A percentile compares a stretch with the other conserved stretches of the same genome.
Evolutionary conservation across 306 rosid species (phyloP).

Genomic region (Myrica gale): DNA sequence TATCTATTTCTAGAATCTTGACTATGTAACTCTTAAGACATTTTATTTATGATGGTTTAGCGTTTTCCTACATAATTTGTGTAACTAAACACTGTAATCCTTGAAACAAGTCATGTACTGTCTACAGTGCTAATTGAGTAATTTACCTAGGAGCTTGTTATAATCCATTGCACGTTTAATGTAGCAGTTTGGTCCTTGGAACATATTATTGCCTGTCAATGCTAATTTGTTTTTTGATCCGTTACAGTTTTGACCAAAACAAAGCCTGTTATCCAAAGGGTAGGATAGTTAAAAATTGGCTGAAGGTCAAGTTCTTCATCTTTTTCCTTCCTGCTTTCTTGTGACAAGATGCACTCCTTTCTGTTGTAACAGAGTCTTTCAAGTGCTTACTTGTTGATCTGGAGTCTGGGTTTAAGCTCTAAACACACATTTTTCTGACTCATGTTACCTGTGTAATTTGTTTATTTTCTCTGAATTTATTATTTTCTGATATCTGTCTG

Average conservation of each 20-base stretch:
- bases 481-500: slow-evolving; percentile 10
- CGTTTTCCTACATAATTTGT: slow-evolving; percentile 9
- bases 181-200: slow-evolving; percentile 20
- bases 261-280: neutral
- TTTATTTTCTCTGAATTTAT: neutral
- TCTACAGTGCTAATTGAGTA: slow-evolving; percentile 1
- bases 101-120: slow-evolving; percentile 9
- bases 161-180: slow-evolving; percentile 11
- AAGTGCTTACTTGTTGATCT: neutral
- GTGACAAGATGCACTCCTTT: neutral
- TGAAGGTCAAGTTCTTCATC: neutral
- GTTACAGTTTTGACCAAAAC: neutral
- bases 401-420: neutral
- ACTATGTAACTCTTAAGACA: slow-evolving; percentile 9
- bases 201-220: slow-evolving; percentile 4
- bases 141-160: slow-evolving; percentile 13
- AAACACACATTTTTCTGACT: neutral
- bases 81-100: slow-evolving; percentile 4
- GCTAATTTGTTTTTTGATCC: neutral
- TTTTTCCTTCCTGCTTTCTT: neutral
- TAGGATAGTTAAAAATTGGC: neutral
- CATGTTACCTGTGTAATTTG: neutral
- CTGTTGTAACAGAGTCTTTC: neutral
- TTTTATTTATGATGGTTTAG: slow-evolving; percentile 2
- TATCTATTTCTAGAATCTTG: neutral